Conservation (phyloP, 805 yeast genomes). For the Barnettozyma californica region DNA sequence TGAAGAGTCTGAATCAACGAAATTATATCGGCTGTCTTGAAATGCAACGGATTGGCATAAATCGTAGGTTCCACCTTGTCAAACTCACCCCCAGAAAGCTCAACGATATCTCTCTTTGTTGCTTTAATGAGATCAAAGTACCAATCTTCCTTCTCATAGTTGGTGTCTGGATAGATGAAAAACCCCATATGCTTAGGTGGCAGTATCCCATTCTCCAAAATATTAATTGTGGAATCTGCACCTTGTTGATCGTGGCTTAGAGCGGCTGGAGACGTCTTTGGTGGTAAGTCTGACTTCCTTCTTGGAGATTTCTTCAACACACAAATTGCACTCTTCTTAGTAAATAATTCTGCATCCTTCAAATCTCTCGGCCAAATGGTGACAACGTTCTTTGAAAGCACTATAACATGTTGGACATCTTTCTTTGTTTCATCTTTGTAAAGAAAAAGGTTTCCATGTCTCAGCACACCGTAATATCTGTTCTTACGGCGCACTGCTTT, state of each 20-base stretch:
- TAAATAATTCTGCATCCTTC: conserved; percentile 73
- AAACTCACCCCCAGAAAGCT: conserved; percentile 18
- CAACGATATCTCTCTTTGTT: conserved; percentile 40
- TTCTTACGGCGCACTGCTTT: conserved; percentile 46
- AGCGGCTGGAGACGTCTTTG: conserved; percentile 28
- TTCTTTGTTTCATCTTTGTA: conserved; percentile 64
- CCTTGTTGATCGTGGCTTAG: conserved; percentile 5
- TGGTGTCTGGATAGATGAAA: conserved; percentile 71
- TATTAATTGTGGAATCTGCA: conserved; percentile 18
- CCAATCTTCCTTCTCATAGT: conserved; percentile 88
- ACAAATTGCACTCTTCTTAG: conserved; percentile 75
- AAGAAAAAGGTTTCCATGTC: conserved; percentile 86
- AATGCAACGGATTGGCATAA: conserved; percentile 70
- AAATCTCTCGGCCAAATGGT: conserved; percentile 80
- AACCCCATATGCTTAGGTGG: conserved; percentile 34
- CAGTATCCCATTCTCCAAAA: conserved; percentile 19
- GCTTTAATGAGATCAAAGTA: conserved; percentile 82
- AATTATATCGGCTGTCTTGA: conserved; percentile 64
- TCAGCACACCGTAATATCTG: conserved; percentile 62
- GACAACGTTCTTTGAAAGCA: conserved; percentile 63
- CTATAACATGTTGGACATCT: conserved; percentile 74
- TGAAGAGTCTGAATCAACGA: conserved; percentile 71
- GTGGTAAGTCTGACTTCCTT: conserved; percentile 26
- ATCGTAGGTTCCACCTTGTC: conserved; percentile 49
- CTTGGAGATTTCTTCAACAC: conserved; percentile 45